A percentile compares a stretch with the other conserved stretches of the same genome.
Conservation (phyloP, 768 basidiomycete genomes). For the Mycena filopes region DNA sequence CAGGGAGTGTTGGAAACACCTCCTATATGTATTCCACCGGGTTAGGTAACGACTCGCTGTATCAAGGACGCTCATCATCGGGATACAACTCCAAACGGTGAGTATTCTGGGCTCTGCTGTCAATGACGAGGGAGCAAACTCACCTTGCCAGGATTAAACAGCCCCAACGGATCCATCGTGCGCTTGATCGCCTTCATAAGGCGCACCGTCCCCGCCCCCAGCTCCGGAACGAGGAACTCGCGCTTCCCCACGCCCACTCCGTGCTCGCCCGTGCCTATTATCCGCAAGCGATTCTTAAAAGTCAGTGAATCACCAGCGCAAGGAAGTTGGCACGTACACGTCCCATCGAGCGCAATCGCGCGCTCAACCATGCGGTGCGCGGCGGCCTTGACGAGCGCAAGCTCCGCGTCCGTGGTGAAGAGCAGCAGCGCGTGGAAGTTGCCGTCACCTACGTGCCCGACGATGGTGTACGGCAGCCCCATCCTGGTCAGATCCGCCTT, state of each 20-base stretch:
- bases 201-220: conserved; percentile 84
- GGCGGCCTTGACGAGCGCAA: conserved; percentile 49
- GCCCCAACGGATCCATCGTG: conserved; percentile 75
- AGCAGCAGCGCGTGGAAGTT: conserved; percentile 63
- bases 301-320: background rate
- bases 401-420: conserved; percentile 68
- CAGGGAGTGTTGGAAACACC: too few species aligned
- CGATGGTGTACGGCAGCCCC: conserved; percentile 23
- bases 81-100: too few species aligned
- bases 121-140: too few species aligned
- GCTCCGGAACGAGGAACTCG: conserved; percentile 80
- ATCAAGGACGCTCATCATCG: too few species aligned
- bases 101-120: too few species aligned
- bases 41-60: too few species aligned
- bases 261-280: conserved; percentile 82
- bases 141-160: conserved; percentile 91
- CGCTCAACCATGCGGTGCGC: conserved; percentile 73
- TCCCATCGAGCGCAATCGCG: conserved; percentile 78
- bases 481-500: conserved; percentile 17
- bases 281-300: background rate
- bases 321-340: conserved; percentile 56
- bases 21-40: too few species aligned
- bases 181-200: conserved; percentile 88
- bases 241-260: conserved; percentile 90
- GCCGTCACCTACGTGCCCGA: conserved; percentile 52